A percentile compares a stretch with the other conserved stretches of the same genome.
These are phyloP conservation scores for Ogataea minuta DNA, from an alignment of 805 yeast genomes.

Conservation along the genomic window DNA sequence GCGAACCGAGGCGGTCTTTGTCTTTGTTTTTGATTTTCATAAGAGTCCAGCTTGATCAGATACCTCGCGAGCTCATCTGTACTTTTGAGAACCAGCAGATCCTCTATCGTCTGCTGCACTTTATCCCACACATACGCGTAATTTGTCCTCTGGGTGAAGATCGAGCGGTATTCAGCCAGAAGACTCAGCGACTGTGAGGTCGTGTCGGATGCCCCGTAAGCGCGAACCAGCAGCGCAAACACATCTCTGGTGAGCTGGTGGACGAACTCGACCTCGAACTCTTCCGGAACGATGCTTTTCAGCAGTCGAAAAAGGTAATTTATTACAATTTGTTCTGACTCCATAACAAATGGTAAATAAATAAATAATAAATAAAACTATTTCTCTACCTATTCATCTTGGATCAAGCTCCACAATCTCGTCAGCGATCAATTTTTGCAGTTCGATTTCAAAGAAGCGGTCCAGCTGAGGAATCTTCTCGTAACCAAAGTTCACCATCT, in stretches of 20 bases:
- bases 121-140: conserved; percentile 17
- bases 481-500: conserved; percentile 60
- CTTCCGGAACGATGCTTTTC: conserved; percentile 16
- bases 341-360: conserved; percentile 13
- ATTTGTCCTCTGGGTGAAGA: conserved; percentile 9
- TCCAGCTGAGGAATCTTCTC: conserved; percentile 28
- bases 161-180: conserved; percentile 10
- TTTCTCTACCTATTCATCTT: too few relatives aligned
- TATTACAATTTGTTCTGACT: conserved; percentile 23
- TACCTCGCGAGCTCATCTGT: conserved; percentile 23
- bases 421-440: too few relatives aligned
- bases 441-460: conserved; percentile 39
- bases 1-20: conserved; percentile 2
- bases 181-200: conserved; percentile 4
- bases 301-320: conserved; percentile 23
- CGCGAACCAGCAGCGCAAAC: conserved; percentile 10
- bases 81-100: conserved; percentile 16
- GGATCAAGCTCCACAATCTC: too few relatives aligned
- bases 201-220: conserved; percentile 7
- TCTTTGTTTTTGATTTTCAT: conserved; percentile 9
- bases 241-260: conserved; percentile 16
- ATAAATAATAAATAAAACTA: not conserved
- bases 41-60: conserved; percentile 22
- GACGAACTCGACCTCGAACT: conserved; percentile 14
- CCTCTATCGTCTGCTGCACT: conserved; percentile 23